Evolutionary conservation across 148 eudicot species (phyloP).

Genomic region (Cornus florida): DNA sequence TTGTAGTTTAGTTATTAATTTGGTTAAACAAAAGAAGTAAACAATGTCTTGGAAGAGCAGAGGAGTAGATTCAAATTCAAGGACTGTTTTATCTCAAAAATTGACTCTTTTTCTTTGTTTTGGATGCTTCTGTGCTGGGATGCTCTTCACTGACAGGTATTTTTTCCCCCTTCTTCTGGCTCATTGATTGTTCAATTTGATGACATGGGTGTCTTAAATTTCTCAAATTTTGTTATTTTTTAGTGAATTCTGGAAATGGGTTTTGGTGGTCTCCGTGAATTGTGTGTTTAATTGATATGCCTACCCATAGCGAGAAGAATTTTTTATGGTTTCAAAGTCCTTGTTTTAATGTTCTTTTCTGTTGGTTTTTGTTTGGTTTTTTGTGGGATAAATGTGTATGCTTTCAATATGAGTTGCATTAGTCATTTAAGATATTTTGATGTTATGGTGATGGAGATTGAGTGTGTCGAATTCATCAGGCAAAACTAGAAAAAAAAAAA

Average conservation of each 20-base stretch:
- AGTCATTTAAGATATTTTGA: neutral
- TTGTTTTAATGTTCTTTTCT: neutral
- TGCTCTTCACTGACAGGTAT: conserved; percentile 51
- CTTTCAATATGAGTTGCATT: neutral
- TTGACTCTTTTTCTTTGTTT: conserved; percentile 41
- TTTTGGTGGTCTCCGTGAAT: neutral
- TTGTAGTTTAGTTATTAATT: neutral
- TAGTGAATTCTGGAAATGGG: neutral
- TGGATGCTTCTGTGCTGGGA: conserved; percentile 50
- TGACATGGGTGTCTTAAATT: neutral
- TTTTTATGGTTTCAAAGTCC: neutral
- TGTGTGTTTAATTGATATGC: neutral
- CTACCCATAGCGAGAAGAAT: neutral
- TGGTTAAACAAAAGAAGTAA: neutral
- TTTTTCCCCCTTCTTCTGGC: neutral
- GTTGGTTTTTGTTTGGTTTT: neutral
- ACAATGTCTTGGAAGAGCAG: conserved; percentile 29
- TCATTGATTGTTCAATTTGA: neutral
- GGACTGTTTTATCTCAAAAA: conserved; percentile 32
- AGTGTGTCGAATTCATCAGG: neutral
- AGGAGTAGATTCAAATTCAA: conserved; percentile 43
- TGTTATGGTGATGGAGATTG: neutral
- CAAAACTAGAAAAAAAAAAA: too few species aligned
- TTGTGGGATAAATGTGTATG: neutral
- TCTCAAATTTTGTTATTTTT: neutral